Evolutionary conservation across 305 asterid species (phyloP).

Genomic region (Plantago lanceolata): DNA sequence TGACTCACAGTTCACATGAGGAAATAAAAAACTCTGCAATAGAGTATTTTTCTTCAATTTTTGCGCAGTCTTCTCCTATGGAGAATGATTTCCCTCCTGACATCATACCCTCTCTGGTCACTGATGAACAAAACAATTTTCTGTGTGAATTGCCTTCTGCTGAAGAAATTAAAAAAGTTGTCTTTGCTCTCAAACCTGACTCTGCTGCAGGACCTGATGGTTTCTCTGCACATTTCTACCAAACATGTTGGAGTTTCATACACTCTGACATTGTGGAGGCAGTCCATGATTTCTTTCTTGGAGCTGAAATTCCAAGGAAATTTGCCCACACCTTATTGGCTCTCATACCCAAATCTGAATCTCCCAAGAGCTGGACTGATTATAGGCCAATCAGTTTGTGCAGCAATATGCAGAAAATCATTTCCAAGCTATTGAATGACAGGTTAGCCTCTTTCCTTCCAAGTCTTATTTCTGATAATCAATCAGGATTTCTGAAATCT

Average conservation of each 20-base stretch:
- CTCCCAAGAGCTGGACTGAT: neutral
- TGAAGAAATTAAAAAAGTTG: neutral
- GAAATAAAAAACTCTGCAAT: neutral
- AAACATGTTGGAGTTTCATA: neutral
- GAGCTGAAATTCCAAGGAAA: no score
- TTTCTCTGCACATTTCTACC: neutral
- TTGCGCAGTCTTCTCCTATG: no score
- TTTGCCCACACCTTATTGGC: no score
- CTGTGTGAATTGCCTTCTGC: neutral
- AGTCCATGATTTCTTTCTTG: no score
- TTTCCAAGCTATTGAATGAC: neutral
- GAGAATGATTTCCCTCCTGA: no score
- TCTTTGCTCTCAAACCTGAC: neutral
- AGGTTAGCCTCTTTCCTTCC: neutral
- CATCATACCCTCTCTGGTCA: neutral
- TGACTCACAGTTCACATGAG: neutral
- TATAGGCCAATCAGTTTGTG: neutral
- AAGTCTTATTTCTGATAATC: neutral
- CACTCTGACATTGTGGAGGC: no score
- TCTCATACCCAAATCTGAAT: neutral
- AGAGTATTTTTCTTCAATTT: neutral
- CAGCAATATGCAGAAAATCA: neutral
- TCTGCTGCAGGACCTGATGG: neutral
- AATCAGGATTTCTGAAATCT: neutral
- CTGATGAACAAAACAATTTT: neutral